Evolutionary conservation across 352 stramenopile species (phyloP), one percentile per base, ranked within the genome.

Genomic region (Globisporangium perplexum): DNA sequence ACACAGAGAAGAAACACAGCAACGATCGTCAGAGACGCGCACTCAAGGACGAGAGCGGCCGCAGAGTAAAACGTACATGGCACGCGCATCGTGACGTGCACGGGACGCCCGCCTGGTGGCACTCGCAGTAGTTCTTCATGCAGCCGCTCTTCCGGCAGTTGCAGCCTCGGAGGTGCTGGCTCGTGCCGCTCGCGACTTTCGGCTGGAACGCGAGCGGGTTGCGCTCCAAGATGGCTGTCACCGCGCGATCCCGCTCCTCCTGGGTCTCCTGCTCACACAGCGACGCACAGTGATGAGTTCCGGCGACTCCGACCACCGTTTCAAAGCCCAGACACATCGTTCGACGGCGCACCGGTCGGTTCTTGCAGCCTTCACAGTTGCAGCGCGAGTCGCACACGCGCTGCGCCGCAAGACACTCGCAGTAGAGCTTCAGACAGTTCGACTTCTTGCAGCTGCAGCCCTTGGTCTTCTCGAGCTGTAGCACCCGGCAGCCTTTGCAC

Each of bases 71-170:
- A 64, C 57, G 17, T 58, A 83, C 72, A 50, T 86, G 78, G 43
- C 88, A 97, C 20, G 88, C 86, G 59, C 88, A 97, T 38, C 85
- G 76, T 0, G 65, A 72, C 0, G 77, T 91, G 59, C 88, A 97
- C 7, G 83, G 59, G 6, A 94, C 82, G 33, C 78, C 84, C 35
- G 91, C 91, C 64, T 97, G 90, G 65, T 96, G 97, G 51, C 96
- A 98, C 63, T 98, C 96, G 66, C 96, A 98, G 60, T 98, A 98
- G 49, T 98, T 98, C 74, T 99, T 99, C 62, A 98, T 90, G 60
- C 96, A 99, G 24, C 83, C 88, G 49, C 81, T 97, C 65, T 98
- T 98, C 0, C 94, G 78, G 68, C 96, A 99, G 65, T 98, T 97
- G 69, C 96, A 99, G 35, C 96, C 96, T 41, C 89, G 73, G 47